These are phyloP conservation scores for Fraxinus cuspidata DNA, from an alignment of 257 asterid genomes.

Conservation along the genomic window DNA sequence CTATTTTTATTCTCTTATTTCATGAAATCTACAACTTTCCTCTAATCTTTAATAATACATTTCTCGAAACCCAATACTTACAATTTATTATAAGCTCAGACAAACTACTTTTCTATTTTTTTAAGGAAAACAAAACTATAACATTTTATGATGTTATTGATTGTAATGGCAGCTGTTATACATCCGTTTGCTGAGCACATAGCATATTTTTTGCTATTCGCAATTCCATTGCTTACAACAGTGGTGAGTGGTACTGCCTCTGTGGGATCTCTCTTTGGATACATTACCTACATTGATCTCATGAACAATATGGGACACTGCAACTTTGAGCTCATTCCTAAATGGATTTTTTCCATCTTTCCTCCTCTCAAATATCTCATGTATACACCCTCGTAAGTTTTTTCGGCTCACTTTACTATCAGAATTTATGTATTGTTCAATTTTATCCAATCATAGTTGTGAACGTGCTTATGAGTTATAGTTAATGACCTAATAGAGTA, in stretches of 20 bases:
- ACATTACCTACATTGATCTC: conserved; percentile 48
- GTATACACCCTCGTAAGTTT: conserved; percentile 69
- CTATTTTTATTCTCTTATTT: background rate
- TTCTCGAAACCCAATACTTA: background rate
- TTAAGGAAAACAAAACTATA: no score
- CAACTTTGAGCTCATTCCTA: conserved; percentile 66
- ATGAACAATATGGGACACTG: conserved; percentile 71
- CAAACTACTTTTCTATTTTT: background rate
- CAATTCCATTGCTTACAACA: conserved; percentile 40
- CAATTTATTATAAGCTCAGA: background rate
- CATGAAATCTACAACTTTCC: background rate
- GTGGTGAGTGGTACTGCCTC: conserved; percentile 34
- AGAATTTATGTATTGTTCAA: background rate
- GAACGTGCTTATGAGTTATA: background rate
- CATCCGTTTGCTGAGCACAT: conserved; percentile 63
- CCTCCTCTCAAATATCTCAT: conserved; percentile 62
- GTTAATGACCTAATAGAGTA: background rate
- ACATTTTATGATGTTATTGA: no score
- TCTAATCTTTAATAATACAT: no score
- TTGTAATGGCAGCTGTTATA: conserved; percentile 46
- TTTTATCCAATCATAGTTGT: background rate
- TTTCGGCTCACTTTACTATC: background rate
- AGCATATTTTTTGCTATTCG: conserved; percentile 42
- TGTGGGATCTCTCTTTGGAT: conserved; percentile 35
- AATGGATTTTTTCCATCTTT: conserved; percentile 35